Base-by-base conservation (phyloP, 441 rosid species). In the Brassica hybrid region DNA sequence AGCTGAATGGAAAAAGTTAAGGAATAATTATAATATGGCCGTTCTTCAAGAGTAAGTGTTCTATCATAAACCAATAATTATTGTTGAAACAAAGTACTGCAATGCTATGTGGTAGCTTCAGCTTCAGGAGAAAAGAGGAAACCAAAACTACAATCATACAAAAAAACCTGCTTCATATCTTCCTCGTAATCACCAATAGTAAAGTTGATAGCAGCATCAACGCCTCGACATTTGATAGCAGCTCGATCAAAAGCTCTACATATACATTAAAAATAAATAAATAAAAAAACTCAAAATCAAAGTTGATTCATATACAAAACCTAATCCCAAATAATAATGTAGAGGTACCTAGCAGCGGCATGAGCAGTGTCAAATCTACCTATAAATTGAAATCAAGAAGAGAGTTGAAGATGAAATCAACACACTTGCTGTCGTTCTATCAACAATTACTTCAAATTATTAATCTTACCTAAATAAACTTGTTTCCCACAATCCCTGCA, bases 281-380 rank as follows among this genome's bases (percentile, higher is more conserved):
- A 59, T 14, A 27, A 1, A 9, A n/a, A 57, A 5, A 72, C 2
- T 62, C 10, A 61, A 10, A 59, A 8, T 16, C 13, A 7, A 5
- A 32, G 6, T 5, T 1, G n/a, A 67, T 59, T 59, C 8, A 3
- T 0, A 50, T n/a, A 60, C 27, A 27, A 11, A 67, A 65, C 30
- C 30, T 27, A 50, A 14, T 50, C 30, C 74, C 19, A n/a, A 13
- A 34, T 25, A 74, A 52, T 45, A 38, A 50, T 38, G 62, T 63
- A 13, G 9, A 11, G 16, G 5, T 80, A 92, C 99, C 99, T 93
- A n/a, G 98, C 96, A 9, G 99, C 96, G 63, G 94, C 90, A 80
- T 89, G 94, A 81, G 98, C 98, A 68, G 96, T 91, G 76, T 94
- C 99, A 77, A 94, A 94, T 73, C 98, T 97, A 79, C 99, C 97